Conservation (phyloP, 805 yeast species). For the Saturnispora quitensis region DNA sequence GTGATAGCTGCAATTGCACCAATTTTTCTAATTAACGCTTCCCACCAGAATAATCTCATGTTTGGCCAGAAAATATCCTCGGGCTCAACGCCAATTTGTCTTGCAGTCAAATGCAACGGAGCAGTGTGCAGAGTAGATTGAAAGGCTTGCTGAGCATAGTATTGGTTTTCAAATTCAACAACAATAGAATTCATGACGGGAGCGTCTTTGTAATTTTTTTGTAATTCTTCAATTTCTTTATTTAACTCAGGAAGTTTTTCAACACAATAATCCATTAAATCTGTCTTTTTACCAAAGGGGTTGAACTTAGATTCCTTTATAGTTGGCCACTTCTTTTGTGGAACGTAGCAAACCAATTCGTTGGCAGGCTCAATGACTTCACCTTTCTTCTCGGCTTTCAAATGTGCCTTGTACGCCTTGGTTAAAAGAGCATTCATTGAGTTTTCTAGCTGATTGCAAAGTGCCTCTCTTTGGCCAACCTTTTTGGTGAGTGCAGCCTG, state of each 20-base stretch:
- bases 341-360: slow-evolving; percentile 49
- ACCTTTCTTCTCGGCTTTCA: slow-evolving; percentile 62
- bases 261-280: slow-evolving; percentile 48
- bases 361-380: slow-evolving; percentile 33
- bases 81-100: slow-evolving; percentile 55
- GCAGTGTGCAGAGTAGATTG: slow-evolving; percentile 57
- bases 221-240: slow-evolving; percentile 47
- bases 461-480: slow-evolving; percentile 48
- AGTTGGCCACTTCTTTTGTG: slow-evolving; percentile 60
- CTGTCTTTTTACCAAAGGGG: slow-evolving; percentile 48
- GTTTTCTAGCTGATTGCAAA: slow-evolving; percentile 56
- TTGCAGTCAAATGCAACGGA: slow-evolving; percentile 55
- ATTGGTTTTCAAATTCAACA: slow-evolving; percentile 71
- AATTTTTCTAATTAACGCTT: slow-evolving; percentile 44
- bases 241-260: slow-evolving; percentile 51
- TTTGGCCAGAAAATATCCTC: slow-evolving; percentile 60
- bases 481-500: slow-evolving; percentile 42
- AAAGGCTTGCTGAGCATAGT: slow-evolving; percentile 62
- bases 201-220: slow-evolving; percentile 36
- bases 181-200: slow-evolving; percentile 72
- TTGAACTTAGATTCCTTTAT: slow-evolving; percentile 31
- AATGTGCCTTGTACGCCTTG: slow-evolving; percentile 53
- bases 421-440: slow-evolving; percentile 52
- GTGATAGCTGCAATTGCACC: slow-evolving; percentile 45
- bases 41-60: slow-evolving; percentile 77